Evolutionary conservation across 2,329 filamentous ascomycete species (phyloP).

Genomic region (Penicillium sp.): DNA sequence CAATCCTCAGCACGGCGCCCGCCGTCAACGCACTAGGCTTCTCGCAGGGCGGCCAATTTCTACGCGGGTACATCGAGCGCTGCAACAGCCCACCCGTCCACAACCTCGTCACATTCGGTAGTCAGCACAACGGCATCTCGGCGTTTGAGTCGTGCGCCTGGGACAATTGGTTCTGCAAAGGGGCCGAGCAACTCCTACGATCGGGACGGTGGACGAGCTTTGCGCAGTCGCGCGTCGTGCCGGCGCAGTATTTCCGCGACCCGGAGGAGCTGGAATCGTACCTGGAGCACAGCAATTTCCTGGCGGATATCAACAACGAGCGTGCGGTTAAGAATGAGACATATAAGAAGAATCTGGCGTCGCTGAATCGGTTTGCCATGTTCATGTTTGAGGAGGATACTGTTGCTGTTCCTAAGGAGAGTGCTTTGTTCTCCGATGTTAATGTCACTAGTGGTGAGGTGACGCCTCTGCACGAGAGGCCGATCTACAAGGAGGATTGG

Average conservation of each 20-base stretch:
- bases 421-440: conserved; percentile 85
- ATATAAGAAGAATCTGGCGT: conserved; percentile 70
- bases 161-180: conserved; percentile 77
- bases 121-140: conserved; percentile 87
- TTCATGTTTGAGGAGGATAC: conserved; percentile 84
- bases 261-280: conserved; percentile 68
- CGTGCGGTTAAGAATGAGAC: conserved; percentile 67
- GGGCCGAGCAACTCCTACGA: conserved; percentile 73
- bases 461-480: conserved; percentile 66
- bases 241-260: conserved; percentile 91
- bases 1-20: conserved; percentile 76
- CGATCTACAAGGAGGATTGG: conserved; percentile 89
- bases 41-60: conserved; percentile 92
- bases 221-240: conserved; percentile 78
- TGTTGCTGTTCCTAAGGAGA: conserved; percentile 86
- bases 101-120: conserved; percentile 83
- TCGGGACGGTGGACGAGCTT: conserved; percentile 76
- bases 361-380: conserved; percentile 78
- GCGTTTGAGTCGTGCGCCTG: conserved; percentile 72
- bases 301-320: conserved; percentile 98
- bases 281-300: conserved; percentile 77
- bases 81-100: conserved; percentile 76
- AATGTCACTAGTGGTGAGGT: conserved; percentile 64
- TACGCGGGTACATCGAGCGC: conserved; percentile 85
- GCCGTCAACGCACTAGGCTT: conserved; percentile 91